Evolutionary conservation across 306 rosid species (phyloP).

Genomic region (Canavalia ensiformis): DNA sequence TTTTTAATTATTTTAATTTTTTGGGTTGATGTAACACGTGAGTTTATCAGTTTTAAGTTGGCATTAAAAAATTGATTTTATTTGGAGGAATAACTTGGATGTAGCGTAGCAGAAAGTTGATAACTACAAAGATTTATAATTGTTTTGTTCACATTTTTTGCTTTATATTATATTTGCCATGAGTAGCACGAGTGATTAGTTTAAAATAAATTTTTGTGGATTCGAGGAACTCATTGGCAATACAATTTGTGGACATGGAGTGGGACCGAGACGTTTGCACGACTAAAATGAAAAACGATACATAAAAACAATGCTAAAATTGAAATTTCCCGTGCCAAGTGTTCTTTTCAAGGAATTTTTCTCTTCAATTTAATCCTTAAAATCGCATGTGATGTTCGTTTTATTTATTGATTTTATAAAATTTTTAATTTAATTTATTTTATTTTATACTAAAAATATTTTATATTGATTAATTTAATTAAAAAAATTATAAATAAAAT

Average conservation of each 20-base stretch:
- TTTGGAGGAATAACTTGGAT: no score
- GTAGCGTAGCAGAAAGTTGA: background rate
- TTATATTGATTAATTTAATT: no score
- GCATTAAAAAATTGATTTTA: background rate
- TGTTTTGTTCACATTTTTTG: background rate
- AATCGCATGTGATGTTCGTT: no score
- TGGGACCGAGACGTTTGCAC: background rate
- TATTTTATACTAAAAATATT: no score
- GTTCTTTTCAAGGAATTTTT: no score
- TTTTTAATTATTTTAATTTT: background rate
- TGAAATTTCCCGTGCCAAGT: no score
- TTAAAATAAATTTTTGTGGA: background rate
- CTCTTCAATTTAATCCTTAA: no score
- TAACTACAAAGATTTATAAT: background rate
- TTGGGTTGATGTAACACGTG: background rate
- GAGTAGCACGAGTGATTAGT: conserved; percentile 1
- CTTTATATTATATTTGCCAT: conserved; percentile 13
- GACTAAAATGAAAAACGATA: no score
- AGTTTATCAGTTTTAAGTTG: background rate
- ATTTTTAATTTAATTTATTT: no score
- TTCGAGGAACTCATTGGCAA: background rate
- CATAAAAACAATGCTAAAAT: no score
- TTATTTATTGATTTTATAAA: no score
- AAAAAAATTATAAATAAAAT: no score
- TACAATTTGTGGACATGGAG: background rate